Evolutionary conservation across 1,139 yeast species (phyloP).

Genomic region (Protomyces macrosporus): DNA sequence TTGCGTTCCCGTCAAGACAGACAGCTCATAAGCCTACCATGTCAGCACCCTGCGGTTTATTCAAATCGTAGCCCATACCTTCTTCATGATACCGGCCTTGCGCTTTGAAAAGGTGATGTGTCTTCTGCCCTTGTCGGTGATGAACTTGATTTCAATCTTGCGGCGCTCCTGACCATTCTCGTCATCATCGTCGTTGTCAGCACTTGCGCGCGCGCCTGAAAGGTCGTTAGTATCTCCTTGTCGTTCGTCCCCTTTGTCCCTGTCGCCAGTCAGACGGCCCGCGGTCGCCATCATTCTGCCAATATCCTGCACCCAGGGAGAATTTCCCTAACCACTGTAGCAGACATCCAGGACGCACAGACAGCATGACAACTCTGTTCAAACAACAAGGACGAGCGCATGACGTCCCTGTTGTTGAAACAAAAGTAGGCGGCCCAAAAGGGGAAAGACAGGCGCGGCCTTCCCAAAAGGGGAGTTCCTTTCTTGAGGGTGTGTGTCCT

Average conservation of each 20-base stretch:
- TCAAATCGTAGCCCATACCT: slow-evolving; percentile 36
- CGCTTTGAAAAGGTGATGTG: slow-evolving; percentile 96
- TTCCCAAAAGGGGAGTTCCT: not conserved
- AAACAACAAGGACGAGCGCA: too few relatives aligned
- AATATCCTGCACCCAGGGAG: too few relatives aligned
- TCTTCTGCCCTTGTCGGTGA: slow-evolving; percentile 94
- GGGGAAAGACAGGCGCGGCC: not conserved
- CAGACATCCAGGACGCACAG: too few relatives aligned
- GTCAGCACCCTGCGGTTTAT: not conserved
- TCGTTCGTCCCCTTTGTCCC: too few relatives aligned
- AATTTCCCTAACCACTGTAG: too few relatives aligned
- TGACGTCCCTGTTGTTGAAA: not conserved
- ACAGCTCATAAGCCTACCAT: slow-evolving; percentile 75
- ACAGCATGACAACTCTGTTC: too few relatives aligned
- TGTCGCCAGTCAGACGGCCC: too few relatives aligned
- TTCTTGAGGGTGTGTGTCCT: not conserved
- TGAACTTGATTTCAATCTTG: slow-evolving; percentile 93
- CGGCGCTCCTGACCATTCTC: slow-evolving; percentile 68
- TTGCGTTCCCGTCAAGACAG: slow-evolving; percentile 95
- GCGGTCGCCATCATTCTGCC: too few relatives aligned
- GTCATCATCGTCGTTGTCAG: slow-evolving; percentile 26
- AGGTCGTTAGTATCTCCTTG: too few relatives aligned
- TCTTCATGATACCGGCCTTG: slow-evolving; percentile 97
- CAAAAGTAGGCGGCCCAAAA: not conserved
- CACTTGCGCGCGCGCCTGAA: not conserved